Conservation (phyloP, 305 asterid species). For the Solanum hybrid region DNA sequence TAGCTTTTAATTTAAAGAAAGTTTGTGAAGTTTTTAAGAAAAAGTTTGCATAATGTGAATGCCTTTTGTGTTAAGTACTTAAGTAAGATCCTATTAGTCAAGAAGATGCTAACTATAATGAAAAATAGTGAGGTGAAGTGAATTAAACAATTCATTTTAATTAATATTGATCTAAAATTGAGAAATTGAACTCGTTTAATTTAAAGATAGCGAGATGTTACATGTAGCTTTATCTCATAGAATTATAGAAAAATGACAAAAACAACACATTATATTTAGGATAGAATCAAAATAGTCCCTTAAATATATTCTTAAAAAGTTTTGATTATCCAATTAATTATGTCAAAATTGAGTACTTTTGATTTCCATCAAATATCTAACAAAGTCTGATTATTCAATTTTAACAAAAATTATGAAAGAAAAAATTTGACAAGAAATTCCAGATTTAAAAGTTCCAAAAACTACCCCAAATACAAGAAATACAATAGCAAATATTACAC, state of each 20-base stretch:
- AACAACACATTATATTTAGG: background rate
- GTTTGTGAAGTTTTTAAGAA: background rate
- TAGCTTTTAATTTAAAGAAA: background rate
- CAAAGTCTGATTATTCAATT: background rate
- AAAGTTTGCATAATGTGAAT: background rate
- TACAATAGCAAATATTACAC: background rate
- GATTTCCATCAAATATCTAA: background rate
- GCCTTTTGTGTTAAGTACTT: background rate
- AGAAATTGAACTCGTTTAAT: background rate
- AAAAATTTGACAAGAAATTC: background rate
- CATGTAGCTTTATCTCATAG: background rate
- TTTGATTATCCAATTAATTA: background rate
- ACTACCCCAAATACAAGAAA: background rate
- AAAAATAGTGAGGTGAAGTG: background rate
- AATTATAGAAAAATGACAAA: background rate
- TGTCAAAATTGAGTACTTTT: background rate
- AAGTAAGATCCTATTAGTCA: background rate
- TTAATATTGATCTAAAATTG: background rate
- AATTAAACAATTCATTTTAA: background rate
- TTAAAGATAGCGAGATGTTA: background rate
- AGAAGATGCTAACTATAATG: background rate
- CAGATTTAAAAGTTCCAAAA: background rate
- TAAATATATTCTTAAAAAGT: background rate
- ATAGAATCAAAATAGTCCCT: background rate
- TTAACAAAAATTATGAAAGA: background rate